Base-by-base conservation (phyloP, 345 rosid genomes). In the Angophora floribunda region DNA sequence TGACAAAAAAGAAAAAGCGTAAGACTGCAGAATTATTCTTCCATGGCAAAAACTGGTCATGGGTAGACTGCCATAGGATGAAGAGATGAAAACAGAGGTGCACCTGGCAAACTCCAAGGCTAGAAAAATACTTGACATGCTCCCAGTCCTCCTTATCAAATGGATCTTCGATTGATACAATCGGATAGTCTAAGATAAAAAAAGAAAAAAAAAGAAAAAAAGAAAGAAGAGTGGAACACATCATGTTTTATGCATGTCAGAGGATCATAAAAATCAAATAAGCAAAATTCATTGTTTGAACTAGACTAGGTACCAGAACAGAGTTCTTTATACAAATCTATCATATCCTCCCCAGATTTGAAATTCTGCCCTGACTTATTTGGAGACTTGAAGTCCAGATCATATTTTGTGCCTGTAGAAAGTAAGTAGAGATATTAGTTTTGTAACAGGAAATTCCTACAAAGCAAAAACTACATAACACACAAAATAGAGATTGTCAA, bases 141-240 rank as follows among this genome's bases (percentile, higher is more conserved):
- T 96, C 99, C 99, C 99, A 97, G 82, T 98, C 99, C 92, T 98
- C 99, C 94, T 92, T 97, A 92, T 98, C 99, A 89, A 98, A 98
- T 67, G 99, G 99, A 92, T 98, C 99, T 94, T 98, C 99, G 61
- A 98, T 95, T 55, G 96, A 96, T 32, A 95, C 93, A 87, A 98
- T 94, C 41, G 98, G 98, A 91, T 97, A 97, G 55, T 94, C 99
- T 98, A 89, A 47, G 80, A 87, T 44, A 14, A 86, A 51, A 26
- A 88, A 85, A 88, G 52, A 13, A 86, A 52, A n/a, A 65, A 32
- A 85, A 89, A 63, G 41, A 15, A 86, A 51, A 28, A 88, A 85
- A 88, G 55, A 15, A 86, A 52, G 21, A 59, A 44, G 44, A 52
- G 16, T 85, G 86, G 50, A 85, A 84, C 90, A 24, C 24, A 9